A percentile compares a stretch with the other conserved stretches of the same genome.
Evolutionary conservation across 116 monocot species (phyloP).

Genomic region (Cymodocea nodosa): DNA sequence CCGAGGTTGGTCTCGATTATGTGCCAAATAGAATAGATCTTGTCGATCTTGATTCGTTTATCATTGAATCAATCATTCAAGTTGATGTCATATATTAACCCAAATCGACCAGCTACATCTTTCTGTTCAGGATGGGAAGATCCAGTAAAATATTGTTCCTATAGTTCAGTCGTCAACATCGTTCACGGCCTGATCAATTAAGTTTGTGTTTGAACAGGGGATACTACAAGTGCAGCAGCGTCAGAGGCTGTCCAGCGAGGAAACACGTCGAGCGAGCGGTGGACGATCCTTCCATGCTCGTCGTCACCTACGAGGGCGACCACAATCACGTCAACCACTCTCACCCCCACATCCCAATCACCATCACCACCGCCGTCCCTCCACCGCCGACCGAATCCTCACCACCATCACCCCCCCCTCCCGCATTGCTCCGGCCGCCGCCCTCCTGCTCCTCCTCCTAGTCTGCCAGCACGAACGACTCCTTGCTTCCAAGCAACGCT

Average conservation of each 20-base stretch:
- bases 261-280: constrained; percentile 61
- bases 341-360: not conserved
- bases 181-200: no score
- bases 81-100: no score
- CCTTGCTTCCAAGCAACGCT: not conserved
- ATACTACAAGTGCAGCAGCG: constrained; percentile 72
- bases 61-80: no score
- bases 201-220: constrained; percentile 23
- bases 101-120: no score
- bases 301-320: constrained; percentile 63
- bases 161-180: no score
- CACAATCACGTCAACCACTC: constrained; percentile 29
- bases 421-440: not conserved
- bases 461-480: not conserved
- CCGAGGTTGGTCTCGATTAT: constrained; percentile 36
- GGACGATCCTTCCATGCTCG: constrained; percentile 54
- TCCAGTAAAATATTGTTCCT: no score
- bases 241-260: constrained; percentile 59
- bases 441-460: not conserved
- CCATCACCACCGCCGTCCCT: not conserved
- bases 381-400: not conserved
- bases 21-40: no score
- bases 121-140: no score
- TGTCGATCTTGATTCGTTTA: no score
- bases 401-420: constrained; percentile 1